A percentile compares a stretch with the other conserved stretches of the same genome.
phyloP scores from a whole-genome alignment of 2,329 filamentous ascomycete genomes.

The Diaporthe citrichinensis region DNA sequence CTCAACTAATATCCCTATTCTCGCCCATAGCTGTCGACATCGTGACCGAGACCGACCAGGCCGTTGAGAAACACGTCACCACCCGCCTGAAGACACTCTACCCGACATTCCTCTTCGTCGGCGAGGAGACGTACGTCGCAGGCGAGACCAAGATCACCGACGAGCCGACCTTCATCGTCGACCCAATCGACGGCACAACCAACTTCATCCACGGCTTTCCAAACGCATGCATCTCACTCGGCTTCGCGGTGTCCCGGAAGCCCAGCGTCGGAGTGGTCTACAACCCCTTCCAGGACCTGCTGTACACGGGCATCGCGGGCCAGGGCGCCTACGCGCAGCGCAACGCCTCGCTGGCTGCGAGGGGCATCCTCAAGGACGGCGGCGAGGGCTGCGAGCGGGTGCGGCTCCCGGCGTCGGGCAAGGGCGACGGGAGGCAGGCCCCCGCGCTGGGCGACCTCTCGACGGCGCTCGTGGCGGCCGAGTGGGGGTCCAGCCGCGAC shows the following conservation, averaged over 20 bases:
- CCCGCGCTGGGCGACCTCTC: constrained; percentile 73
- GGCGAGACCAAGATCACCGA: constrained; percentile 72
- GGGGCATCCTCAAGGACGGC: constrained; percentile 45
- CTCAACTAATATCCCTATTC: neutral
- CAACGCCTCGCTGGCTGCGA: constrained; percentile 56
- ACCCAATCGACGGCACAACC: constrained; percentile 86
- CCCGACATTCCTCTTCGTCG: constrained; percentile 75
- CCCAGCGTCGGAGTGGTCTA: constrained; percentile 83
- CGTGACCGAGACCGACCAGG: constrained; percentile 77
- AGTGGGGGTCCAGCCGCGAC: constrained; percentile 79
- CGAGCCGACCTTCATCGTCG: constrained; percentile 83
- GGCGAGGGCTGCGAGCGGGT: constrained; percentile 40
- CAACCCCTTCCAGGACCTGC: constrained; percentile 79
- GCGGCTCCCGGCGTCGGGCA: constrained; percentile 55
- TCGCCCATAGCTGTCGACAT: constrained; percentile 72
- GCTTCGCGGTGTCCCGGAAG: constrained; percentile 72
- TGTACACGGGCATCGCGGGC: constrained; percentile 79
- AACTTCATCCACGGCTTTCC: constrained; percentile 87
- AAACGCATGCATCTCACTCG: constrained; percentile 82
- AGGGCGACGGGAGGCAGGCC: constrained; percentile 57
- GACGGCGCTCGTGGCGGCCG: constrained; percentile 75
- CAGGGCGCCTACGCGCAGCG: constrained; percentile 74
- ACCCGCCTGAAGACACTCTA: constrained; percentile 65
- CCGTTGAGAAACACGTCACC: constrained; percentile 74
- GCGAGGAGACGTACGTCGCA: constrained; percentile 82